A percentile compares a stretch with the other conserved stretches of the same genome.
These are phyloP conservation scores for Ceratobasidium sp. DNA, from an alignment of 1,284 basidiomycete genomes.

Conservation along the genomic window DNA sequence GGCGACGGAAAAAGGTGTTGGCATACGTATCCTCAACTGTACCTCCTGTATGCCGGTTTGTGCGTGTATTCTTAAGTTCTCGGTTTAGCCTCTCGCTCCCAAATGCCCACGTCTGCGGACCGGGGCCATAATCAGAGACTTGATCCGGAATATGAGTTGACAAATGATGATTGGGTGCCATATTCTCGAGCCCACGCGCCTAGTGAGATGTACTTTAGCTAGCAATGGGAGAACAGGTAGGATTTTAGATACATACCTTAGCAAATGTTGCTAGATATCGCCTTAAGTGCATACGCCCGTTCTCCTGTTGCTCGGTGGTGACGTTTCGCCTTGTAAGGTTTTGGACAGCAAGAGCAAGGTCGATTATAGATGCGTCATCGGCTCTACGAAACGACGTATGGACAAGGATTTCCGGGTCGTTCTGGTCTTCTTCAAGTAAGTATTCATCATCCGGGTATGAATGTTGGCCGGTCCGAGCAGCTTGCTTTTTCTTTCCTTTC, in stretches of 20 bases:
- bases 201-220: conserved; percentile 13
- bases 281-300: not conserved
- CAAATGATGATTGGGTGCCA: conserved; percentile 32
- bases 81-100: conserved; percentile 35
- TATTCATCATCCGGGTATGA: conserved; percentile 12
- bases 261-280: conserved; percentile 29
- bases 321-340: conserved; percentile 21
- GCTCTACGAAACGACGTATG: conserved; percentile 12
- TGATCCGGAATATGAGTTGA: conserved; percentile 26
- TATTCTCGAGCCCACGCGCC: conserved; percentile 30
- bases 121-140: conserved; percentile 20
- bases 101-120: conserved; percentile 31
- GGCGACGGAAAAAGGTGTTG: conserved; percentile 23
- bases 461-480: not conserved
- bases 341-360: conserved; percentile 22
- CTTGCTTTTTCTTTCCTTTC: not conserved
- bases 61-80: conserved; percentile 18
- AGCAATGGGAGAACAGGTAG: not conserved
- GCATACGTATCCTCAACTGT: conserved; percentile 28
- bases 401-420: conserved; percentile 4
- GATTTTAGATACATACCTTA: conserved; percentile 4
- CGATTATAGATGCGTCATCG: conserved; percentile 22
- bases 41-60: conserved; percentile 18
- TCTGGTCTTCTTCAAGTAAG: conserved; percentile 11
- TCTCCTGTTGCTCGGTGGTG: conserved; percentile 1